Percentiles rank a stretch among this genome's conserved stretches.
phyloP scores from a whole-genome alignment of 2,329 filamentous ascomycete species.

The Epichloe elymi region DNA sequence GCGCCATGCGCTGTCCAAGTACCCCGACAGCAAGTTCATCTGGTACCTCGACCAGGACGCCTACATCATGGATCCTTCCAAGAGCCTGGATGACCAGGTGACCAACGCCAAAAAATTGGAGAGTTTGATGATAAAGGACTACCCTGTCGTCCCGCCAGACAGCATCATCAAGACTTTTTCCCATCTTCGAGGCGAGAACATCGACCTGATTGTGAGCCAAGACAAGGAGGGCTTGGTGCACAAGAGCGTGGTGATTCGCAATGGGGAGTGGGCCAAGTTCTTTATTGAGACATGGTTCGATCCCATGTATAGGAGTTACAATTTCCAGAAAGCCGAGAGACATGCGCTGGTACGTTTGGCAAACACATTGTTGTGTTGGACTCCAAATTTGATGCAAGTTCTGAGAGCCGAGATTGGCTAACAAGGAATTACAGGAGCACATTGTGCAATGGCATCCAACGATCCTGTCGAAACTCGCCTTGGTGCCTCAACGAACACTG shows the following conservation, averaged over 20 bases:
- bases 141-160: slow-evolving; percentile 82
- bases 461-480: slow-evolving; percentile 74
- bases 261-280: slow-evolving; percentile 83
- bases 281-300: slow-evolving; percentile 95
- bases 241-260: slow-evolving; percentile 66
- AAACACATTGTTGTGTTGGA: neutral
- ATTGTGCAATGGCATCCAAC: slow-evolving; percentile 96
- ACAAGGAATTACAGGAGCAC: slow-evolving; percentile 47
- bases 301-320: slow-evolving; percentile 83
- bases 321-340: slow-evolving; percentile 87
- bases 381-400: neutral
- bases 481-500: slow-evolving; percentile 75
- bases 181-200: slow-evolving; percentile 62
- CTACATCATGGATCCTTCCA: slow-evolving; percentile 72
- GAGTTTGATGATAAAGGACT: slow-evolving; percentile 68
- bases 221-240: slow-evolving; percentile 67
- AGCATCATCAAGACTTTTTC: slow-evolving; percentile 92
- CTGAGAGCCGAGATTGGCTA: neutral
- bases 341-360: slow-evolving; percentile 63
- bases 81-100: slow-evolving; percentile 58
- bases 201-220: slow-evolving; percentile 74
- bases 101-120: slow-evolving; percentile 57
- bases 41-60: slow-evolving; percentile 81
- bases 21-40: slow-evolving; percentile 65
- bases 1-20: slow-evolving; percentile 74